Percentiles rank a stretch among this genome's conserved stretches.
phyloP scores from a whole-genome alignment of 345 rosid species.

The Citrus sinensis region DVS_A1.0 CM039168.1:24861001-24861500 shows the following conservation, averaged over 20 bases:
- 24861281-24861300: background rate
- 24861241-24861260: background rate
- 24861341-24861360: constrained; percentile 39
- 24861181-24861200: background rate
- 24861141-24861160: background rate
- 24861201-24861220: background rate
- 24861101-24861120: background rate
- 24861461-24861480: constrained; percentile 81
- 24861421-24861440: constrained; percentile 40
- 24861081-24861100: background rate
- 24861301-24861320: constrained; percentile 29
- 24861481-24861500: constrained; percentile 51
- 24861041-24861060: too few species aligned
- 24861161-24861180: background rate
- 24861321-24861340: constrained; percentile 49
- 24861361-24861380: constrained; percentile 57
- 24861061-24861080: too few species aligned
- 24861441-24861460: constrained; percentile 58
- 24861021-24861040: too few species aligned
- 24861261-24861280: background rate
- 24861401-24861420: constrained; percentile 63
- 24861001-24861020: background rate
- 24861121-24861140: background rate
- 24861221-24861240: background rate
- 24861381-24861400: constrained; percentile 70